Percentiles rank a stretch among this genome's conserved stretches.
Evolutionary conservation across 352 stramenopile genomes (phyloP).

Genomic region (Globisporangium cystogenes): DNA sequence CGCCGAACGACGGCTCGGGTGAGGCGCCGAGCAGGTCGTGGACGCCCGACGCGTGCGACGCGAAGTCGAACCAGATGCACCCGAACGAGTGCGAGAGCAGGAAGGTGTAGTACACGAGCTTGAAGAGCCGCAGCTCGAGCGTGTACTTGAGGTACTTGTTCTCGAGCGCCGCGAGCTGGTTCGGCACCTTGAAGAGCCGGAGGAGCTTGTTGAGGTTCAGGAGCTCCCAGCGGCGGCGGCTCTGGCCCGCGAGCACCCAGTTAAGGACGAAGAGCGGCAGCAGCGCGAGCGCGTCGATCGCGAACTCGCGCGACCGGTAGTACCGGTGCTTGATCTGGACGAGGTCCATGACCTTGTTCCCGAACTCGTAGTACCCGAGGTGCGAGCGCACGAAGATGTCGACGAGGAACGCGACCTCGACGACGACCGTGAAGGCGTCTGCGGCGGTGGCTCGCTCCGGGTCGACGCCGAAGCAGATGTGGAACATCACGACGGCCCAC

Average conservation of each 20-base stretch:
- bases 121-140: conserved; percentile 56
- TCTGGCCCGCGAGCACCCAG: conserved; percentile 12
- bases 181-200: conserved; percentile 50
- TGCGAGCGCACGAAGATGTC: conserved; percentile 51
- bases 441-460: background rate
- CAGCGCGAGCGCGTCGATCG: conserved; percentile 40
- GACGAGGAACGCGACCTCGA: conserved; percentile 44
- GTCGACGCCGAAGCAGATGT: conserved; percentile 37
- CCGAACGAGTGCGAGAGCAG: conserved; percentile 49
- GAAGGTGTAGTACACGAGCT: conserved; percentile 74
- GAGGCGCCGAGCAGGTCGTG: background rate
- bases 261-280: conserved; percentile 47
- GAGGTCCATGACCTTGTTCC: conserved; percentile 63
- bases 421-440: conserved; percentile 26
- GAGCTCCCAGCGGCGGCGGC: conserved; percentile 20
- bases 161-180: conserved; percentile 41
- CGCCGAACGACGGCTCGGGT: conserved; percentile 12
- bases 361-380: conserved; percentile 58
- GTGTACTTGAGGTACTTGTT: conserved; percentile 63
- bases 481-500: conserved; percentile 37
- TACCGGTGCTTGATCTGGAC: conserved; percentile 37
- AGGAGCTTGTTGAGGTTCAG: conserved; percentile 68
- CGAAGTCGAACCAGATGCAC: conserved; percentile 65
- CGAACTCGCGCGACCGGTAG: conserved; percentile 33
- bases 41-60: conserved; percentile 18